Evolutionary conservation across 1,284 basidiomycete species (phyloP), one percentile per base, ranked within the genome.

Genomic region (Ganoderma lucidum): DNA sequence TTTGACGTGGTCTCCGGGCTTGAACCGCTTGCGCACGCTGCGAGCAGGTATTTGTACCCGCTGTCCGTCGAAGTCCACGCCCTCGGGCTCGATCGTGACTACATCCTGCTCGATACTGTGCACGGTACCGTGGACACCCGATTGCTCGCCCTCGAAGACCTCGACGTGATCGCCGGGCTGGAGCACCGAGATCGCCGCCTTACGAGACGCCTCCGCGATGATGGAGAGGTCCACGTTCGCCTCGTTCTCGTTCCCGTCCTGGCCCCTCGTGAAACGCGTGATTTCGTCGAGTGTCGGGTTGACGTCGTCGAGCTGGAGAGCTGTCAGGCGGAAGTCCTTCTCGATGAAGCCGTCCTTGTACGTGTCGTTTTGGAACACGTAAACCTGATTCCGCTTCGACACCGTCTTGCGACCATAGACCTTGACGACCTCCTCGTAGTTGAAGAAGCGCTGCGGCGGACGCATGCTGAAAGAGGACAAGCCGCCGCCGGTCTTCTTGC

Each of bases 111-210:
- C 86, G 74, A 99, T 94, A 66, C 96, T 92, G 71, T 97, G 94
- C 41, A 99, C 95, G 3, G 92, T 89, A 82, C 98, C 98, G 73
- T 95, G 91, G 39, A 98, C 90, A 73, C 98, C 97, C 2, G 94
- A 87, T 79, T 98, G 96, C 81, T 98, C 97, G 53, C 98, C 97
- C 80, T 99, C 97, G 75, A 96, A 96, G 41, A 99, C 96, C 79
- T 99, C 97, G 65, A 99, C 91, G 75, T 97, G 95, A 81, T 99
- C 97, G 68, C 97, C 98, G 0, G 97, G 97, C 78, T 98, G 96
- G n/a, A 99, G 84, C 5, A 96, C 94, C 10, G 93, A 89, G 45
- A 96, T 92, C 8, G 94, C 93, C 2, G 94, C 93, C 78, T 95
- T 96, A 62, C 93, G 86, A 9, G 95, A 93, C 1, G 95, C 93